Evolutionary conservation across 2,329 filamentous ascomycete species (phyloP), one percentile per base, ranked within the genome.

Genomic region (Cryphonectria carpinicola): DNA sequence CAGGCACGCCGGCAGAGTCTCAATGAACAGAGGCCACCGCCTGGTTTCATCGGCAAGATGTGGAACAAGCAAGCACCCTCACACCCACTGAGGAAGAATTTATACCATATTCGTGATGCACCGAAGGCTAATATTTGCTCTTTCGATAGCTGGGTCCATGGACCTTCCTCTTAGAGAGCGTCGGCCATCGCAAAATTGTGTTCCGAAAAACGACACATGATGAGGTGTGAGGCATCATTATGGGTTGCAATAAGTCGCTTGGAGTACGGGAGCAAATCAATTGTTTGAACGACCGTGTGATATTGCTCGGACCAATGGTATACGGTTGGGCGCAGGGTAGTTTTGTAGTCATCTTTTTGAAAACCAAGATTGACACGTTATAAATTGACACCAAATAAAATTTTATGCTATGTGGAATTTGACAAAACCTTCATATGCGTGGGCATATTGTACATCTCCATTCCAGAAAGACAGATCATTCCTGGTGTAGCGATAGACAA

Each of bases 41-140:
- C 82, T 1, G 87, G 87, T 56, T 79, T 89, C 73, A 80, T 89
- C 66, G 85, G 85, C 68, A 81, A 84, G 72, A 83, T 88, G 80
- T 89, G 88, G 85, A 83, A 88, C 74, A 88, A 84, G 87, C 89
- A 78, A 67, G 85, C 37, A 28, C 2, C n/a, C 22, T 17, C n/a
- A 39, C 19, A 13, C 5, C 13, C 10, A 43, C 39, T 25, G 5
- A 49, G 5, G 43, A 46, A 46, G 43, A 46, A 46, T 17, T 54
- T 25, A 8, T 14, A 17, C 25, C 13, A 4, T 10, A n/a, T 3
- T 43, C 37, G 19, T 35, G n/a, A 22, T 62, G 4, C 4, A 6
- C 32, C 25, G 10, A 37, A 4, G 17, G 25, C 61, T 64, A 10
- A 64, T n/a, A 13, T 64, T 39, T 46, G 2, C 14, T 8, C 14